Base-by-base conservation (phyloP, 176 grass and related monocot genomes). In the Secale cereale region DNA sequence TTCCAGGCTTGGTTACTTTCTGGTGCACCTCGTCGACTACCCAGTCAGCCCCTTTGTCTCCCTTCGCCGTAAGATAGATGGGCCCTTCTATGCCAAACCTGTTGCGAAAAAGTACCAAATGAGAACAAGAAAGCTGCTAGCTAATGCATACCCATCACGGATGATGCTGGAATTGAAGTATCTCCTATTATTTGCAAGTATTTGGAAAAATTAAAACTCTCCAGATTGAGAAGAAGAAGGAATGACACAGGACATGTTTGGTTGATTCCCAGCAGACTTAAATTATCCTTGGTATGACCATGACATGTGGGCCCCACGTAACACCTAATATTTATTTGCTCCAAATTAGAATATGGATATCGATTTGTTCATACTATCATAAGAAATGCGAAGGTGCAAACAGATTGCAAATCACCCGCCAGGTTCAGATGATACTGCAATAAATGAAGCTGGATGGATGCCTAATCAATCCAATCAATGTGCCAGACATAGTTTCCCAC, bases 1-100 rank as follows among this genome's bases (percentile, higher is more conserved):
- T 78, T 64, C 91, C 93, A 0, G 85, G 71, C 88, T 94, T 98
- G 59, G 60, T 94, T 59, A 95, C 91, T 74, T 68, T 98, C 74
- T 98, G 93, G 76, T 94, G 86, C n/a, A 91, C 91, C 91, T 98
- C 97, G 39, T 98, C 97, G 20, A 98, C 86, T 56, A 92, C 83
- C 97, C 97, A 98, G 30, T 98, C 97, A 63, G 73, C 82, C 39
- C 93, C 93, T 39, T 95, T 89, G 33, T 94, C 93, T 15, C 96
- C 96, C 83, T 90, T 95, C 0, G 93, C 85, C 16, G 87, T 77
- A 84, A 98, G 87, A 66, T 98, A 95, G 35, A 98, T 89, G 20
- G 97, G 97, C 20, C 97, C 93, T 83, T 98, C 97, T 54, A 98
- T 98, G 54, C 97, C 97, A 80, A 98, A 98, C 86, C 93, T 95